Evolutionary conservation across 306 rosid species (phyloP).

Genomic region (Hippophae rhamnoides): DNA sequence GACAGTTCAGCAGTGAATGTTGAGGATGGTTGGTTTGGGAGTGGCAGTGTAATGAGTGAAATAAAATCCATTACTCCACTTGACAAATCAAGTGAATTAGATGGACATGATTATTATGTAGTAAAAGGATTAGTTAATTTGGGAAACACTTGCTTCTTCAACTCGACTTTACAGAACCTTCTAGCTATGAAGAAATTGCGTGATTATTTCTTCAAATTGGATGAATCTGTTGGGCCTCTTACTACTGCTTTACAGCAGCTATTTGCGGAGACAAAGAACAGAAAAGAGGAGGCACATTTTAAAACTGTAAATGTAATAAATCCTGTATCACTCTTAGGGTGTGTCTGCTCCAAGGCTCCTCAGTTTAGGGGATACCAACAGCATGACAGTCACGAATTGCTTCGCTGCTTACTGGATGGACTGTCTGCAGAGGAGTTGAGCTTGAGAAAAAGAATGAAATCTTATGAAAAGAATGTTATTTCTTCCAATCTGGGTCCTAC

Average conservation of each 20-base stretch:
- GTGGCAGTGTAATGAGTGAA: slow-evolving; percentile 43
- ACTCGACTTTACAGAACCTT: slow-evolving; percentile 81
- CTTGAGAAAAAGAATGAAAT: slow-evolving; percentile 37
- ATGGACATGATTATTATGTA: slow-evolving; percentile 45
- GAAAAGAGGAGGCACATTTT: slow-evolving; percentile 44
- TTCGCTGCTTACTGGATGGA: slow-evolving; percentile 78
- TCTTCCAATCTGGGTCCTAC: slow-evolving; percentile 40
- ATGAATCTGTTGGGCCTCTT: slow-evolving; percentile 55
- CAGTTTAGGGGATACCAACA: slow-evolving; percentile 89
- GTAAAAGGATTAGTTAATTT: slow-evolving; percentile 77
- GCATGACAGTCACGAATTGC: slow-evolving; percentile 95
- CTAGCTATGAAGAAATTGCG: slow-evolving; percentile 65
- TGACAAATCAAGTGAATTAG: slow-evolving; percentile 22
- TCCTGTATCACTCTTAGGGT: slow-evolving; percentile 77
- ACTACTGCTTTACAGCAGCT: slow-evolving; percentile 68
- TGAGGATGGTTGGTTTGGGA: slow-evolving; percentile 35
- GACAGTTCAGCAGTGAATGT: slow-evolving; percentile 29
- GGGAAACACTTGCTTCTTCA: slow-evolving; percentile 95
- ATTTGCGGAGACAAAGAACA: slow-evolving; percentile 50
- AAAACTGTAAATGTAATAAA: slow-evolving; percentile 44
- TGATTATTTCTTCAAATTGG: slow-evolving; percentile 42
- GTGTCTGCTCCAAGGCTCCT: slow-evolving; percentile 72
- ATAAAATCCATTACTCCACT: slow-evolving; percentile 28
- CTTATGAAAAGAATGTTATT: slow-evolving; percentile 35
- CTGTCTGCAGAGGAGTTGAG: slow-evolving; percentile 66